Conservation (phyloP, 768 basidiomycete species). For the Hypholoma fasciculare region DNA sequence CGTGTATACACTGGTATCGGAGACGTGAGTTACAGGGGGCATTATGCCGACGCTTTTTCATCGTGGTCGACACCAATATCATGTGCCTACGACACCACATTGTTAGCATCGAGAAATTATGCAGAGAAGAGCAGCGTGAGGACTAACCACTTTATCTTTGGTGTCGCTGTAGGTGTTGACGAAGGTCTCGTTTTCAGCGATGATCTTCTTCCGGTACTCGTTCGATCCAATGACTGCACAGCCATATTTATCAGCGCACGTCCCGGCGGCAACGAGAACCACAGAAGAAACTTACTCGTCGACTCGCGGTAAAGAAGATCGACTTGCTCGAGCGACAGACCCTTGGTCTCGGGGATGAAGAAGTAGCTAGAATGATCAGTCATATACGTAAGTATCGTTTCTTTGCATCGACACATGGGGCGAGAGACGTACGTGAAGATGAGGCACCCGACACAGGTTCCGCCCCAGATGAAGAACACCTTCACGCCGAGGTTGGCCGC, state of each 20-base stretch:
- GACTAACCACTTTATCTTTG: slow-evolving; percentile 10
- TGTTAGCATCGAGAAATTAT: neutral
- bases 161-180: slow-evolving; percentile 11
- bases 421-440: slow-evolving; percentile 55
- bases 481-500: slow-evolving; percentile 56
- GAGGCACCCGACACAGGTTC: slow-evolving; percentile 63
- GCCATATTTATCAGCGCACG: neutral
- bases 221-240: slow-evolving; percentile 24
- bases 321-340: slow-evolving; percentile 79
- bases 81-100: neutral
- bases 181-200: slow-evolving; percentile 17
- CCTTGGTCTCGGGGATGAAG: slow-evolving; percentile 52
- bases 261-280: neutral
- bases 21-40: no score
- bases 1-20: neutral
- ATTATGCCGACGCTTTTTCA: neutral
- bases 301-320: slow-evolving; percentile 74
- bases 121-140: neutral
- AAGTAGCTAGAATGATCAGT: slow-evolving; percentile 9
- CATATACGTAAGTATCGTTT: neutral
- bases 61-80: neutral
- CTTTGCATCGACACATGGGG: slow-evolving; percentile 4
- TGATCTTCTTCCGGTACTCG: slow-evolving; percentile 5
- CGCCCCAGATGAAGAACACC: slow-evolving; percentile 84
- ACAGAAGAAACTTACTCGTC: slow-evolving; percentile 15